Evolutionary conservation across 75 land plant species (phyloP).

Genomic region (Azolla pinnata): DNA sequence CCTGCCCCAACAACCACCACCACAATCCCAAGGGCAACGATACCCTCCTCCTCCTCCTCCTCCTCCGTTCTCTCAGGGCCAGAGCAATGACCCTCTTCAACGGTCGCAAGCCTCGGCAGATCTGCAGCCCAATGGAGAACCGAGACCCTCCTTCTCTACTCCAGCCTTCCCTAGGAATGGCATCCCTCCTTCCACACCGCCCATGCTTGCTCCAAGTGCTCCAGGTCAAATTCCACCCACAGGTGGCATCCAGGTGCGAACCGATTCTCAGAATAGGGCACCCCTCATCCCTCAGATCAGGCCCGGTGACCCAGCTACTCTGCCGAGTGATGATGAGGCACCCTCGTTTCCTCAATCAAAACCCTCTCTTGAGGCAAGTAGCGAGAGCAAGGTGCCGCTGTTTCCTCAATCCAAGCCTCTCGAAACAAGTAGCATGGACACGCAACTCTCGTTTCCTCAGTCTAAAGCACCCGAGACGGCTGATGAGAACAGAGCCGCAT

Average conservation of each 20-base stretch:
- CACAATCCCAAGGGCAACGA: too few species aligned
- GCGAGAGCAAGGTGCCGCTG: not conserved
- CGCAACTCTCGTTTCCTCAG: too few species aligned
- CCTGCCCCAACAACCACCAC: too few species aligned
- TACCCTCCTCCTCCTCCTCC: too few species aligned
- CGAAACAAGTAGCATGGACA: constrained; percentile 4
- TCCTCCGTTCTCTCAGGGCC: too few species aligned
- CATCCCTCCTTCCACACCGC: too few species aligned
- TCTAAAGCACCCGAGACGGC: not conserved
- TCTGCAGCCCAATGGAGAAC: too few species aligned
- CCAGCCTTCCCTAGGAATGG: too few species aligned
- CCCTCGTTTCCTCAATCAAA: not conserved
- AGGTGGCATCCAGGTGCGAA: not conserved
- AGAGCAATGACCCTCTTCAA: too few species aligned
- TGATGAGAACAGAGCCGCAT: not conserved
- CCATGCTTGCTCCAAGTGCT: not conserved
- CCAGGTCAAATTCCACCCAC: not conserved
- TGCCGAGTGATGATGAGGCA: not conserved
- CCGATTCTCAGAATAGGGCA: not conserved
- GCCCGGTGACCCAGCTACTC: not conserved
- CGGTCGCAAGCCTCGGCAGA: too few species aligned
- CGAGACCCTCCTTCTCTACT: too few species aligned
- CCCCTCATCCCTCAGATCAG: not conserved
- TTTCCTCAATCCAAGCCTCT: not conserved
- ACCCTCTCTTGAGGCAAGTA: not conserved